Conservation (phyloP, 2,329 filamentous ascomycete genomes). For the Talaromyces sp. region DNA sequence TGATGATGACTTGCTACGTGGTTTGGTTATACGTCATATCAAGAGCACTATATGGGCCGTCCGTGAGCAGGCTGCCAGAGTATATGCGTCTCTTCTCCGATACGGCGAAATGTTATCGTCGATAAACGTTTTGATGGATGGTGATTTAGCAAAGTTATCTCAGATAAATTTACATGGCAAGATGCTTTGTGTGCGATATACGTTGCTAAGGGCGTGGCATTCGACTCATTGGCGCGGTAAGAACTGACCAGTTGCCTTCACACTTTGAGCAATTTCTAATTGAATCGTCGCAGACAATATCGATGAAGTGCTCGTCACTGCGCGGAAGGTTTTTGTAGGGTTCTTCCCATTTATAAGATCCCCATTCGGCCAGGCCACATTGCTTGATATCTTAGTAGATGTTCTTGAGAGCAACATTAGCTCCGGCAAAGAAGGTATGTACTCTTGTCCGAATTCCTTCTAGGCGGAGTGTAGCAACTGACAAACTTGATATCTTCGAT, state of each 20-base stretch:
- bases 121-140: slow-evolving; percentile 26
- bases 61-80: slow-evolving; percentile 45
- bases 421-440: slow-evolving; percentile 29
- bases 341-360: slow-evolving; percentile 31
- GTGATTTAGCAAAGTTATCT: slow-evolving; percentile 19
- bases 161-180: slow-evolving; percentile 44
- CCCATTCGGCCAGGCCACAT: slow-evolving; percentile 33
- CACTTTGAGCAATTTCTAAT: not conserved
- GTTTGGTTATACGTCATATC: slow-evolving; percentile 37
- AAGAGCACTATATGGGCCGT: slow-evolving; percentile 46
- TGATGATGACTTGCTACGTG: slow-evolving; percentile 32
- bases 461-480: not conserved
- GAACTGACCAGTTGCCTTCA: slow-evolving; percentile 9
- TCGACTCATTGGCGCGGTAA: slow-evolving; percentile 36
- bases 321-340: slow-evolving; percentile 26
- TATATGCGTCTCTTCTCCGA: slow-evolving; percentile 39
- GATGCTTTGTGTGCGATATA: slow-evolving; percentile 38
- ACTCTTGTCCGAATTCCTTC: not conserved
- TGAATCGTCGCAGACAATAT: not conserved
- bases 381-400: slow-evolving; percentile 40
- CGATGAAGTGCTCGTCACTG: slow-evolving; percentile 21
- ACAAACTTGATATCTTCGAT: not conserved
- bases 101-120: slow-evolving; percentile 31
- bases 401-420: slow-evolving; percentile 32
- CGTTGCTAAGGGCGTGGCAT: slow-evolving; percentile 35